phyloP scores from a whole-genome alignment of 164 flowering plant species.

The Aristolochia fimbriata region DNA sequence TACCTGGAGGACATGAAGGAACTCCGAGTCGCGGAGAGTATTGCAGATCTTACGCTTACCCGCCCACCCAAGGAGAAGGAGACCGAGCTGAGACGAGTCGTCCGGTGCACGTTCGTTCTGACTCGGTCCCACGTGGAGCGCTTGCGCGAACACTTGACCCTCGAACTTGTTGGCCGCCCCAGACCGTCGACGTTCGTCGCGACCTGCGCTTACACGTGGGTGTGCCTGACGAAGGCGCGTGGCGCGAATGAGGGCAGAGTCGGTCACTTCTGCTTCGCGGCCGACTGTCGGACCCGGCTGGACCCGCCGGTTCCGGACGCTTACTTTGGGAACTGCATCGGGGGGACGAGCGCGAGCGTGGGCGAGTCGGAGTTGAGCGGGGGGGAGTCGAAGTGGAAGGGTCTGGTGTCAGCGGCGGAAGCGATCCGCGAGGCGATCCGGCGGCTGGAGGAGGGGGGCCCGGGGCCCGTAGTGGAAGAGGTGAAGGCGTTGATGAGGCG shows the following conservation, averaged over 20 bases:
- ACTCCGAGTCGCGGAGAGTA: background rate
- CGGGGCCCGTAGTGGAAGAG: background rate
- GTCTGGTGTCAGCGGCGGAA: constrained; percentile 15
- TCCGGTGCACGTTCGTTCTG: constrained; percentile 8
- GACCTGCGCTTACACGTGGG: constrained; percentile 36
- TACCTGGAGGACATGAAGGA: background rate
- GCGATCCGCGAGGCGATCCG: constrained; percentile 16
- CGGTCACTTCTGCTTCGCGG: constrained; percentile 14
- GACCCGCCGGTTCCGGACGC: constrained; percentile 21
- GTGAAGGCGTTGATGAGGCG: background rate
- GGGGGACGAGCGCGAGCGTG: background rate
- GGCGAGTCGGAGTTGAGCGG: background rate
- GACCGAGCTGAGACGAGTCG: constrained; percentile 10
- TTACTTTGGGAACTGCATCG: constrained; percentile 48
- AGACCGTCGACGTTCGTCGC: constrained; percentile 20
- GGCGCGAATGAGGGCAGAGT: background rate
- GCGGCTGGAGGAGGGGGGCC: background rate
- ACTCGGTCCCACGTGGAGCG: constrained; percentile 1
- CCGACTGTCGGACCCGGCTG: constrained; percentile 24
- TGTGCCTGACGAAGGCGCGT: constrained; percentile 21
- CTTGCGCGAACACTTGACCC: background rate
- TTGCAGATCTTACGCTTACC: no score
- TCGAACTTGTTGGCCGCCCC: no score
- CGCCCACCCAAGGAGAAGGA: background rate
- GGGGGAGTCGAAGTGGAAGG: constrained; percentile 20